These are phyloP conservation scores for Pseudocercospora fuligena DNA, from an alignment of 2,329 filamentous ascomycete species.

Conservation along the genomic window DNA sequence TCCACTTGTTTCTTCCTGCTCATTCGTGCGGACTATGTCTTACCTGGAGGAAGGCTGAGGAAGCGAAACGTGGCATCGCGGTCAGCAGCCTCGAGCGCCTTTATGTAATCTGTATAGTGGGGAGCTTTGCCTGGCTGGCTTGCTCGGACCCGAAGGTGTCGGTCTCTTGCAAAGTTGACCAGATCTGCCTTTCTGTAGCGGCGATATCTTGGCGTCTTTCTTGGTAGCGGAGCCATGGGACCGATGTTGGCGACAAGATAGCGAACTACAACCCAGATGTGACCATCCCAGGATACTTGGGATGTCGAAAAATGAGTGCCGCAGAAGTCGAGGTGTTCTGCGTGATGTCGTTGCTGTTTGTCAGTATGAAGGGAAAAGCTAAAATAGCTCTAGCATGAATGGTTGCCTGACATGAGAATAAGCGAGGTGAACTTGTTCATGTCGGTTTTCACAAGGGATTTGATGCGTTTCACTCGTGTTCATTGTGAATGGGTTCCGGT, in stretches of 20 bases:
- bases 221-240: neutral
- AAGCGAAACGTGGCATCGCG: conserved; percentile 19
- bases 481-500: too few relatives aligned
- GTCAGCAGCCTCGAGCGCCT: conserved; percentile 21
- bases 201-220: conserved; percentile 5
- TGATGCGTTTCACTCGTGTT: too few relatives aligned
- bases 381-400: neutral
- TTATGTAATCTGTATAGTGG: conserved; percentile 11
- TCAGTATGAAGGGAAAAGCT: neutral
- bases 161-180: conserved; percentile 18
- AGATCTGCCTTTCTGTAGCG: conserved; percentile 22
- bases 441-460: neutral
- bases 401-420: neutral
- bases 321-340: too few relatives aligned
- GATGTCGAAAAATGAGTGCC: too few relatives aligned
- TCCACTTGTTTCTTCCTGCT: neutral
- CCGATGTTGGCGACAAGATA: neutral
- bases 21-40: neutral
- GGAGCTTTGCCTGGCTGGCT: conserved; percentile 4
- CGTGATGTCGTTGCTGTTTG: neutral
- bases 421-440: neutral
- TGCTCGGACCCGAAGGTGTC: conserved; percentile 5
- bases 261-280: neutral
- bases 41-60: conserved; percentile 18
- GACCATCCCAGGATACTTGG: neutral